Evolutionary conservation across 495 filamentous ascomycete genomes (phyloP), one percentile per base, ranked within the genome.

Genomic region (Hypoxylon fuscum): DNA sequence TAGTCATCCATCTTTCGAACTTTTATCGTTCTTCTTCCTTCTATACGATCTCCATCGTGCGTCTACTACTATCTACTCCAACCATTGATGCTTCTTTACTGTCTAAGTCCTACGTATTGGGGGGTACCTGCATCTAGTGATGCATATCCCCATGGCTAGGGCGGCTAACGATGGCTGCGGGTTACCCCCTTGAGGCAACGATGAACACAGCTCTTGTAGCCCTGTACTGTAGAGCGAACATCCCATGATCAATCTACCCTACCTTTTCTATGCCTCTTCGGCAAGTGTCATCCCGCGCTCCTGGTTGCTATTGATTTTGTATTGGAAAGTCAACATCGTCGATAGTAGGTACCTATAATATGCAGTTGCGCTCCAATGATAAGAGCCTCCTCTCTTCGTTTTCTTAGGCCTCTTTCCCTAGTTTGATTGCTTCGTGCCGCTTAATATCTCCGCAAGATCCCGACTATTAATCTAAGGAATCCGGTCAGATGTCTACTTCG

Each of bases 211-310:
- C 37, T 7, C 17, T 58, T 14, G 12, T 15, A 38, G 12, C 35
- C 35, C 35, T 38, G 35, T 38, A n/a, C 32, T 60, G 40, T 40
- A 27, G 12, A 31, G 21, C 48, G 32, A 44, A 7, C 22, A 53
- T 25, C 38, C 22, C 47, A 38, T 29, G 38, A 60, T 29, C 18
- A 22, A 60, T 44, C 25, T 53, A 53, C 25, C 34, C n/a, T n/a
- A n/a, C n/a, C n/a, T n/a, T 32, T 40, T 23, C 27, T 27, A 21
- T 47, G 34, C 18, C 18, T 20, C 20, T 55, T 55, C 55, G 55
- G 62, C 62, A 65, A 59, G 37, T 59, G 37, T 55, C 55, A 46
- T 59, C 49, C 44, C 55, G 44, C 44, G n/a, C 15, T 55, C 18
- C 29, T 51, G 45, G 62, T 55, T 59, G 15, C 53, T 54, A 55